Conservation (phyloP, 2,329 filamentous ascomycete species). For the Hypoxylon sp. region DNA sequence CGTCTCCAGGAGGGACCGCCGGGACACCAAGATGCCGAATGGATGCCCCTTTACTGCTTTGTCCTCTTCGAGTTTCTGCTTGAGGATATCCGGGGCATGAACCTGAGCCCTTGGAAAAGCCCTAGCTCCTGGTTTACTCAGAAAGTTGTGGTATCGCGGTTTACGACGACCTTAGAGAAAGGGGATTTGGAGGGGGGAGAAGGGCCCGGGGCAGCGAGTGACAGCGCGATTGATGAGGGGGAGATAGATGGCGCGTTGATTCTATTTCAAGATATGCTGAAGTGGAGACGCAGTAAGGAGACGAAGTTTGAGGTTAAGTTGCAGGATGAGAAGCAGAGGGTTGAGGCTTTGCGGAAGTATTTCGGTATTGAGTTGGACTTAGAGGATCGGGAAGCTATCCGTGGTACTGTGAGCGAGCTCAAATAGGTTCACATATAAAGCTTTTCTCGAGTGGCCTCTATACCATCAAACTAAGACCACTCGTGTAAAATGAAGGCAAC, state of each 20-base stretch:
- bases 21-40: slow-evolving; percentile 48
- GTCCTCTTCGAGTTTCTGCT: slow-evolving; percentile 58
- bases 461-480: neutral
- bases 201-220: slow-evolving; percentile 54
- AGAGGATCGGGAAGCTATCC: slow-evolving; percentile 39
- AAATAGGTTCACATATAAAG: neutral
- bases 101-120: slow-evolving; percentile 53
- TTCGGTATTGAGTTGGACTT: slow-evolving; percentile 59
- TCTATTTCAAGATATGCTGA: slow-evolving; percentile 58
- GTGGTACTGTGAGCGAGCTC: slow-evolving; percentile 28
- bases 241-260: slow-evolving; percentile 53
- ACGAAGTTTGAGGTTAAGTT: slow-evolving; percentile 56
- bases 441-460: neutral
- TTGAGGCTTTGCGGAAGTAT: slow-evolving; percentile 58
- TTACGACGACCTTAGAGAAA: slow-evolving; percentile 55
- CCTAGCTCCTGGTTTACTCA: slow-evolving; percentile 55
- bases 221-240: slow-evolving; percentile 54
- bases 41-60: slow-evolving; percentile 61
- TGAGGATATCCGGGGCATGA: slow-evolving; percentile 58
- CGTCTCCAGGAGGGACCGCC: slow-evolving; percentile 17
- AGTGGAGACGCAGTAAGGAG: slow-evolving; percentile 56
- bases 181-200: slow-evolving; percentile 46
- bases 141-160: slow-evolving; percentile 55
- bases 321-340: slow-evolving; percentile 58
- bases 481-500: neutral